These are phyloP conservation scores for Leishmania braziliensis DNA, from an alignment of 208 protist species.

Conservation along the genomic window DNA sequence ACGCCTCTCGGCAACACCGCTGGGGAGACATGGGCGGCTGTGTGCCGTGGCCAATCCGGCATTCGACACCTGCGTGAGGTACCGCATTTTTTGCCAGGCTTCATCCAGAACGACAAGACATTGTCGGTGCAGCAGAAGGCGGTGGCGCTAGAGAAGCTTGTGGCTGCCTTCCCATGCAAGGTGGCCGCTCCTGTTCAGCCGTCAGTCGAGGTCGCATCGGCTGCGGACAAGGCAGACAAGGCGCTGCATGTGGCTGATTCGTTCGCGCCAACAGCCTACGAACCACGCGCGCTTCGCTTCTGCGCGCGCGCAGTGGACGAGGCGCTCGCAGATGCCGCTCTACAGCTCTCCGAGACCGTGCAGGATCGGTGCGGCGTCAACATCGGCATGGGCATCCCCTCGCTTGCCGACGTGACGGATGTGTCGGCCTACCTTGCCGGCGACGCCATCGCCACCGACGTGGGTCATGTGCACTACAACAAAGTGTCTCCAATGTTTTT, in stretches of 20 bases:
- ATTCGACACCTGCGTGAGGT: slow-evolving; percentile 43
- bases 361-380: slow-evolving; percentile 81
- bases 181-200: slow-evolving; percentile 62
- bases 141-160: slow-evolving; percentile 31
- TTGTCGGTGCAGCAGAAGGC: slow-evolving; percentile 32
- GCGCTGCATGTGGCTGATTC: background rate
- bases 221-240: background rate
- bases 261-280: slow-evolving; percentile 61
- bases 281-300: slow-evolving; percentile 61
- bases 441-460: slow-evolving; percentile 1
- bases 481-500: slow-evolving; percentile 94
- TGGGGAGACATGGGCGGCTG: slow-evolving; percentile 66
- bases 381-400: slow-evolving; percentile 92
- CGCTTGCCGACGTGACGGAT: slow-evolving; percentile 75
- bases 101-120: slow-evolving; percentile 48
- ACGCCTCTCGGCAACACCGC: slow-evolving; percentile 91
- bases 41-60: slow-evolving; percentile 71
- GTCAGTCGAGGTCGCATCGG: background rate
- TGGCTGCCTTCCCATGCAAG: slow-evolving; percentile 66
- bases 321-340: slow-evolving; percentile 60
- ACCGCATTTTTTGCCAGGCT: slow-evolving; percentile 66
- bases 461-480: slow-evolving; percentile 40
- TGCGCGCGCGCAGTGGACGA: slow-evolving; percentile 57
- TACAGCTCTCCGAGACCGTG: slow-evolving; percentile 17
- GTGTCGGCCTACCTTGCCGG: slow-evolving; percentile 55